phyloP scores from a whole-genome alignment of 371 early-diverging fungal species.

The Circinella umbellata region DNA sequence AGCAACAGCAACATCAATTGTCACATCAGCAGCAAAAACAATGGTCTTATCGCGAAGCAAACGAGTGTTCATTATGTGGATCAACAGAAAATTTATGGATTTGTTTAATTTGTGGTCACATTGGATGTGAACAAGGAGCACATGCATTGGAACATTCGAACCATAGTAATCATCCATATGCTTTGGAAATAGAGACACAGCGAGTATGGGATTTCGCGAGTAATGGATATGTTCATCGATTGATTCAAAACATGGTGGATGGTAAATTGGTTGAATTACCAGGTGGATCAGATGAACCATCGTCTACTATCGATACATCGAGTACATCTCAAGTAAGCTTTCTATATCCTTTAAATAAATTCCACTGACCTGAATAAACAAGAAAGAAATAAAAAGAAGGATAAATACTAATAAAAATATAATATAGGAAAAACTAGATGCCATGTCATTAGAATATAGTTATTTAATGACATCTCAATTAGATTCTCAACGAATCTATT shows the following conservation, averaged over 20 bases:
- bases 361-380: too few species aligned
- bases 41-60: conserved; percentile 33
- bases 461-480: conserved; percentile 80
- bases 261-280: conserved; percentile 92
- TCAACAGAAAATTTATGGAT: conserved; percentile 84
- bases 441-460: conserved; percentile 77
- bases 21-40: conserved; percentile 22
- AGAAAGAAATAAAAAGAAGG: too few species aligned
- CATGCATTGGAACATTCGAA: conserved; percentile 88
- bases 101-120: conserved; percentile 92
- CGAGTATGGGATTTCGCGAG: conserved; percentile 97
- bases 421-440: conserved; percentile 71
- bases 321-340: conserved; percentile 7
- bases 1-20: background rate
- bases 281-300: conserved; percentile 29
- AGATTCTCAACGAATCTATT: conserved; percentile 85
- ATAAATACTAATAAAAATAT: background rate
- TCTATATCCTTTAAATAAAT: too few species aligned
- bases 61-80: conserved; percentile 71
- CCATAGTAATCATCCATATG: conserved; percentile 82
- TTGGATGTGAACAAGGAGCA: conserved; percentile 81
- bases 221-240: conserved; percentile 88
- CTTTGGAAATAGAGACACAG: conserved; percentile 94
- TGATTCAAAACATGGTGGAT: conserved; percentile 88
- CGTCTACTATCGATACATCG: background rate